Evolutionary conservation across 352 stramenopile species (phyloP).

Genomic region (Pythium phragmitis): DNA sequence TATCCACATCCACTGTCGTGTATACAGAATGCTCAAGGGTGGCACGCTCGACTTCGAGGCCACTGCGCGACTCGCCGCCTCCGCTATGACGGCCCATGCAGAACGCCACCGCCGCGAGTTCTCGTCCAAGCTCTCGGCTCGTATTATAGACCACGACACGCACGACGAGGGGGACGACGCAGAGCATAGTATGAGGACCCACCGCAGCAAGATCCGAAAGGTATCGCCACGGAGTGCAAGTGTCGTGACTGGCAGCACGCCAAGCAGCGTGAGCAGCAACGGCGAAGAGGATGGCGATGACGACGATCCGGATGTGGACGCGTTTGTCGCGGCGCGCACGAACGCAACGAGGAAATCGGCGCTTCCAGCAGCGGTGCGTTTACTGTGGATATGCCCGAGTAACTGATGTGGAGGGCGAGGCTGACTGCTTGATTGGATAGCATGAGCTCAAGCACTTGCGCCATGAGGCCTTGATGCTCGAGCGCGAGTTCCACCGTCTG

Average conservation of each 20-base stretch:
- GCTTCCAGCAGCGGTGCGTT: slow-evolving; percentile 16
- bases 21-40: not conserved
- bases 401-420: not conserved
- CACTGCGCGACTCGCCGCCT: slow-evolving; percentile 13
- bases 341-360: slow-evolving; percentile 12
- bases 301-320: slow-evolving; percentile 13
- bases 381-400: not conserved
- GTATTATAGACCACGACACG: too few species aligned
- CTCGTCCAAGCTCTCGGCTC: too few species aligned
- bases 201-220: slow-evolving; percentile 15
- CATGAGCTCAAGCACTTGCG: slow-evolving; percentile 53
- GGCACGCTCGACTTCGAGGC: slow-evolving; percentile 12
- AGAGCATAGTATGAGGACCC: not conserved
- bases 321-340: slow-evolving; percentile 21
- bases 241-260: not conserved
- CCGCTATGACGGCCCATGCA: slow-evolving; percentile 13
- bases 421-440: slow-evolving; percentile 13
- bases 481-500: slow-evolving; percentile 35
- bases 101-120: not conserved
- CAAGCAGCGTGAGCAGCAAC: slow-evolving; percentile 12
- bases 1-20: not conserved
- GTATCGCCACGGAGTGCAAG: slow-evolving; percentile 14
- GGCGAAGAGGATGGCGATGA: slow-evolving; percentile 15
- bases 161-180: not conserved
- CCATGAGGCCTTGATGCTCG: slow-evolving; percentile 34